phyloP scores from a whole-genome alignment of 2,329 filamentous ascomycete species.

The Alternaria sp. region DNA sequence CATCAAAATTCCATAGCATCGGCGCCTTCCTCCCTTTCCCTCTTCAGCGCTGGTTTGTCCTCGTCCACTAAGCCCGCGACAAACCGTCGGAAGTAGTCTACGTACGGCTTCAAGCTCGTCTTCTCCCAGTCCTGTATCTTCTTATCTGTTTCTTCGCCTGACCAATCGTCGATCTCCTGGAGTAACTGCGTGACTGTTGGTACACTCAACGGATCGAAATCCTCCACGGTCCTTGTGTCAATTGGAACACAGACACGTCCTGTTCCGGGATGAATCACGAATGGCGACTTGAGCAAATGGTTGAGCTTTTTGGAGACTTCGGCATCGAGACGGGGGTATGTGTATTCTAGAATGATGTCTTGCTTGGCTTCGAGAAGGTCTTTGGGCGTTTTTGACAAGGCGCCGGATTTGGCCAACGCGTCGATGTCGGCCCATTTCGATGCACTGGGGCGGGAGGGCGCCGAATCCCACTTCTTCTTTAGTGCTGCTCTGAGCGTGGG shows the following conservation, averaged over 20 bases:
- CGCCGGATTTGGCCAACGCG: constrained; percentile 76
- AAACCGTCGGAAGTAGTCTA: constrained; percentile 86
- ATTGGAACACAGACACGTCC: constrained; percentile 96
- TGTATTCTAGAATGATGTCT: constrained; percentile 96
- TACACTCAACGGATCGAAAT: constrained; percentile 87
- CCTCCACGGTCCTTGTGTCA: constrained; percentile 73
- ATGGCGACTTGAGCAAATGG: constrained; percentile 96
- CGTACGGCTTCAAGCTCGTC: constrained; percentile 90
- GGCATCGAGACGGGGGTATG: constrained; percentile 94
- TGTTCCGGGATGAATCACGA: constrained; percentile 94
- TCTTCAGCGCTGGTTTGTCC: constrained; percentile 57
- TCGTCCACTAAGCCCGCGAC: constrained; percentile 81
- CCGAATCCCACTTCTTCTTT: constrained; percentile 87
- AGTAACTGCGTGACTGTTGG: constrained; percentile 86
- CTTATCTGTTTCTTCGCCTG: constrained; percentile 55
- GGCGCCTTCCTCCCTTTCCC: constrained; percentile 62
- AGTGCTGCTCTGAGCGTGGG: constrained; percentile 76
- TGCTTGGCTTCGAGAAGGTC: constrained; percentile 88
- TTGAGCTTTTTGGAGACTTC: constrained; percentile 98
- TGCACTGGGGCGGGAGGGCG: constrained; percentile 75
- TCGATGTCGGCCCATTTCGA: constrained; percentile 97
- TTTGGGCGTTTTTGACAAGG: constrained; percentile 73
- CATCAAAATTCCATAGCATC: constrained; percentile 70
- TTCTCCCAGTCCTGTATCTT: constrained; percentile 89
- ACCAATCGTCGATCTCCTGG: constrained; percentile 85